These are phyloP conservation scores for Anthracocystis panici-leucophaei DNA, from an alignment of 1,284 basidiomycete species.

Conservation along the genomic window DNA sequence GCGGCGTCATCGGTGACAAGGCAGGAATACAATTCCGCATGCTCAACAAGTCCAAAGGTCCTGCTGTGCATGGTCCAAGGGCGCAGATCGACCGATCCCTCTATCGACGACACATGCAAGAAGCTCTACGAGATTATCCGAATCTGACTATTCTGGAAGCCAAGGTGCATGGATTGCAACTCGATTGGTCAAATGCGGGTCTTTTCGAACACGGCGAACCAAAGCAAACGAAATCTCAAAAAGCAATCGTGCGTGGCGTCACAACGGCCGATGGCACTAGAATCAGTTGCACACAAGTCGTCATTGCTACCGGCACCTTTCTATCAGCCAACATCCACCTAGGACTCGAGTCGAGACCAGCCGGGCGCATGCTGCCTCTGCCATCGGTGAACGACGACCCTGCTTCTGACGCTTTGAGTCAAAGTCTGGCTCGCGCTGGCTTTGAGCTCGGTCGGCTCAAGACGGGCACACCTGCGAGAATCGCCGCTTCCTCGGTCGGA, in stretches of 20 bases:
- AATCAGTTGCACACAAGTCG: conserved; percentile 81
- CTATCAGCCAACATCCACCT: conserved; percentile 89
- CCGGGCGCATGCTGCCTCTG: conserved; percentile 82
- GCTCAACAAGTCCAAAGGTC: conserved; percentile 84
- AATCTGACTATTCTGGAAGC: conserved; percentile 79
- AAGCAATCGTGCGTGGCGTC: conserved; percentile 77
- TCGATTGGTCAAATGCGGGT: conserved; percentile 72
- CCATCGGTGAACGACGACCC: conserved; percentile 73
- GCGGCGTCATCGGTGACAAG: conserved; percentile 81
- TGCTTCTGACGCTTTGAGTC: conserved; percentile 76
- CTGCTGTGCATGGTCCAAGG: conserved; percentile 88
- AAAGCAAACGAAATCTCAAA: conserved; percentile 62
- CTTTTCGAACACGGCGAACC: conserved; percentile 3
- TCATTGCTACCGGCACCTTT: conserved; percentile 91
- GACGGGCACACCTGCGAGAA: conserved; percentile 87
- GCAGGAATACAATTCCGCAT: conserved; percentile 89
- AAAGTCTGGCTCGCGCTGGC: conserved; percentile 79
- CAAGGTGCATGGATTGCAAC: conserved; percentile 82
- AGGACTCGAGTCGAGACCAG: conserved; percentile 81
- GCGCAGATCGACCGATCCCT: conserved; percentile 87
- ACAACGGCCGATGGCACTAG: conserved; percentile 82
- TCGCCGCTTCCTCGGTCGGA: conserved; percentile 79
- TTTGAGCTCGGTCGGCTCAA: conserved; percentile 85
- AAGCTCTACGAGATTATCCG: conserved; percentile 76
- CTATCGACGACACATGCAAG: conserved; percentile 85